Percentiles rank a stretch among this genome's conserved stretches.
Conservation (phyloP, 345 rosid genomes). For the Rhodamnia rubescens region DNA sequence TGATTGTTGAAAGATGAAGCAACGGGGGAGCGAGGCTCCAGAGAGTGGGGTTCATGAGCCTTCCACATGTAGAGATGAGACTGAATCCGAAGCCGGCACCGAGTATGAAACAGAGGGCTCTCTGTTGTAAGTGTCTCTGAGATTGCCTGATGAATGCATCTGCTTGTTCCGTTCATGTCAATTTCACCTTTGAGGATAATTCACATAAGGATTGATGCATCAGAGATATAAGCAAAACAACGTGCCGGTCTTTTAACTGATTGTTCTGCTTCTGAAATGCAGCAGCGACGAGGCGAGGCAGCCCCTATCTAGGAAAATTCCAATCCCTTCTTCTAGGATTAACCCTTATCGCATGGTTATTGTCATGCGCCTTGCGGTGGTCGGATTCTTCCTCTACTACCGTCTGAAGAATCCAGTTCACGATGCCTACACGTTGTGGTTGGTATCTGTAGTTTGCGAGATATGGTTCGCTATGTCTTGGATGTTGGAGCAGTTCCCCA, state of each 20-base stretch:
- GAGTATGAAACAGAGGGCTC: neutral
- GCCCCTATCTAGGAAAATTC: conserved; percentile 15
- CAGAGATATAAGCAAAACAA: neutral
- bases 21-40: neutral
- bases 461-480: conserved; percentile 11
- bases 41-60: conserved; percentile 2
- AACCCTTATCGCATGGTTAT: conserved; percentile 11
- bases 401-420: conserved; percentile 9
- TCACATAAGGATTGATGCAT: neutral
- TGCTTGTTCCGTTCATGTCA: neutral
- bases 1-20: neutral
- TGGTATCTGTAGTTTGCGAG: conserved; percentile 9
- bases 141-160: neutral
- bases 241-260: too few species aligned
- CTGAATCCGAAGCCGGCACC: neutral
- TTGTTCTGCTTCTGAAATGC: neutral
- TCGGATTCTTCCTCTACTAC: conserved; percentile 7
- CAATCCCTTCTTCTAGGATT: conserved; percentile 12
- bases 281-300: conserved; percentile 14
- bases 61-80: neutral
- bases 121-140: neutral
- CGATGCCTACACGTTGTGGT: conserved; percentile 6
- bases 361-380: neutral
- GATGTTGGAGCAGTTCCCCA: conserved; percentile 13
- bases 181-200: neutral